These are phyloP conservation scores for Candolleomyces eurysporus DNA, from an alignment of 768 basidiomycete genomes.

Conservation along the genomic window DNA sequence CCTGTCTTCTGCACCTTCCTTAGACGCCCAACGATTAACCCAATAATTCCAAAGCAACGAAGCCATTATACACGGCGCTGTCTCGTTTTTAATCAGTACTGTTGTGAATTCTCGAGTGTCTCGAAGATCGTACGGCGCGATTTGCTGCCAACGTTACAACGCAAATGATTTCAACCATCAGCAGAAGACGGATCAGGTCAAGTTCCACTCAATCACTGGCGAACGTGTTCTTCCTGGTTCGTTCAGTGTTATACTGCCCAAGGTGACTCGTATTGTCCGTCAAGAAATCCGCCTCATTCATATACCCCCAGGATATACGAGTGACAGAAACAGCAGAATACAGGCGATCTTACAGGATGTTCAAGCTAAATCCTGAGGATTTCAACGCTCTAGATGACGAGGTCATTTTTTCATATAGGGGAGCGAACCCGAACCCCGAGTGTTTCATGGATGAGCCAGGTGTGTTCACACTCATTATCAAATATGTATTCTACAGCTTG, in stretches of 20 bases:
- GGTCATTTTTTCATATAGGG: background rate
- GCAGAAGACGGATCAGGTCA: constrained; percentile 10
- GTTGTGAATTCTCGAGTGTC: constrained; percentile 40
- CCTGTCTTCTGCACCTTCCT: background rate
- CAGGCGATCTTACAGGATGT: background rate
- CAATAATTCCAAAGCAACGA: constrained; percentile 15
- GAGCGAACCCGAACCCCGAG: background rate
- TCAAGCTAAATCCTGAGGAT: background rate
- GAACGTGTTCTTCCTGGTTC: background rate
- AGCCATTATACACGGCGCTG: constrained; percentile 24
- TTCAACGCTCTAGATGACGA: background rate
- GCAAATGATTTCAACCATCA: constrained; percentile 34
- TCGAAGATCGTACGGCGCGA: constrained; percentile 38
- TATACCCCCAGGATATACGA: background rate
- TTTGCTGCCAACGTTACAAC: constrained; percentile 28
- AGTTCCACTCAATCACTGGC: background rate
- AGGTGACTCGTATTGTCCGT: background rate
- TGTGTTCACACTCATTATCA: background rate
- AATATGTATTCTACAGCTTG: background rate
- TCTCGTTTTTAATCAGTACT: constrained; percentile 32
- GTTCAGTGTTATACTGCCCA: background rate
- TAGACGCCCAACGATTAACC: too few relatives aligned
- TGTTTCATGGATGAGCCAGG: background rate
- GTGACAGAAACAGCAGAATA: background rate
- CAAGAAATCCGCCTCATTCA: background rate